Base-by-base conservation (phyloP, 768 basidiomycete genomes). In the Phlebiopsis flavidoalba region DNA sequence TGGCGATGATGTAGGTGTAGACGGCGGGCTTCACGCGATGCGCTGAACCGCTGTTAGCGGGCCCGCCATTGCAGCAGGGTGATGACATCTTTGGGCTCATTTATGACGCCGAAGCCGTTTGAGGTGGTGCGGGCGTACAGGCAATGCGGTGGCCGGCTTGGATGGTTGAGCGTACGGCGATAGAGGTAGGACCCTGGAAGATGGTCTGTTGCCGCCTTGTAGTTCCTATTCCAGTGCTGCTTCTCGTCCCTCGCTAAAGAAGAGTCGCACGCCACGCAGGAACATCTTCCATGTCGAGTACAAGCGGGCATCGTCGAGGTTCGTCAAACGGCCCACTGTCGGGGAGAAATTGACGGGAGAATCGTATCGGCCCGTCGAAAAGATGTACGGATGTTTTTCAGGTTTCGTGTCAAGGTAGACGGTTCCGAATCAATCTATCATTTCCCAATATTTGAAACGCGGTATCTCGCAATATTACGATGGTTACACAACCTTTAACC, bases 1-100 rank as follows among this genome's bases (percentile, higher is more conserved):
- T 75, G 3, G 87, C 82, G 69, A 95, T 86, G 70, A 93, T 80
- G 74, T 93, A 95, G 43, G 93, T 93, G 75, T 93, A 94, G 22
- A 93, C 83, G 0, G 87, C 87, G 48, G 89, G 89, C 69, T 91
- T 91, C 73, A 91, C 80, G 63, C 87, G 83, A 60, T 78, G 76
- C 40, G 63, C 67, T 51, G 64, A 64, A 26, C 64, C 61, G 22
- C 60, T 17, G 58, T 36, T 37, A 51, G 66, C 65, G 43, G 67
- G 59, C 58, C 53, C 31, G 4, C 80, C 82, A 33, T n/a, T 78
- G 80, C 53, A 91, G 73, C 14, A 90, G 69, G n/a, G 69, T 62
- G 26, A 80, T 67, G 45, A 87, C 70, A 61, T 84, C 84, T 15
- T 74, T 72, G n/a, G 74, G 60, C 22, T 72, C 72, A 19, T 80